phyloP scores from a whole-genome alignment of 306 rosid genomes.

The Myrica gale region DNA sequence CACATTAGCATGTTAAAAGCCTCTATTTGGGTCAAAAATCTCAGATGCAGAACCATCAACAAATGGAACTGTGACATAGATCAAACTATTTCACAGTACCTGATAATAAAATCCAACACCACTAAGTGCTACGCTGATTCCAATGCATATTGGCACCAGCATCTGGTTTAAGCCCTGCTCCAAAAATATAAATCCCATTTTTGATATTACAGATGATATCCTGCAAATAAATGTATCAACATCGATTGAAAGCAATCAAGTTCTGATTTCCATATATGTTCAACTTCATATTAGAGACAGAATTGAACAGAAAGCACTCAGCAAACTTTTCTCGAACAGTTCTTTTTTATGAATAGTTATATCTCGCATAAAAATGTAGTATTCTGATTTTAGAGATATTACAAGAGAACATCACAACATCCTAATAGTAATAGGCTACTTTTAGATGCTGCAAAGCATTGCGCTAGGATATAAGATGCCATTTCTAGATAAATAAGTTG shows the following conservation, averaged over 20 bases:
- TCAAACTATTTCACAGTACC: conserved; percentile 40
- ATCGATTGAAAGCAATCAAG: conserved; percentile 3
- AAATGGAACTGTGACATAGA: conserved; percentile 12
- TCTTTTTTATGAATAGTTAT: neutral
- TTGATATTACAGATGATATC: conserved; percentile 94
- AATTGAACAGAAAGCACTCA: neutral
- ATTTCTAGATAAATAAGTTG: neutral
- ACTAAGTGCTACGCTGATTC: conserved; percentile 67
- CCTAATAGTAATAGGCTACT: neutral
- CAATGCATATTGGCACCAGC: conserved; percentile 76
- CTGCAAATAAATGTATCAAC: conserved; percentile 45
- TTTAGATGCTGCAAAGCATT: neutral
- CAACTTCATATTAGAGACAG: neutral
- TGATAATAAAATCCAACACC: conserved; percentile 90
- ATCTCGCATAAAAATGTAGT: neutral
- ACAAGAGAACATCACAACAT: neutral
- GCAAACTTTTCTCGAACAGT: neutral
- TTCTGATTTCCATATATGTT: neutral
- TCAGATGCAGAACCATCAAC: neutral
- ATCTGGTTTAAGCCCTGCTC: conserved; percentile 84
- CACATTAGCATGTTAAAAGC: neutral
- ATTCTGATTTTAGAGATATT: neutral
- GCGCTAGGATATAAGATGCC: neutral
- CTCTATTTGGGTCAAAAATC: neutral
- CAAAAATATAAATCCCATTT: conserved; percentile 90